phyloP scores from a whole-genome alignment of 306 rosid species.

The Spatholobus suberectus region DNA sequence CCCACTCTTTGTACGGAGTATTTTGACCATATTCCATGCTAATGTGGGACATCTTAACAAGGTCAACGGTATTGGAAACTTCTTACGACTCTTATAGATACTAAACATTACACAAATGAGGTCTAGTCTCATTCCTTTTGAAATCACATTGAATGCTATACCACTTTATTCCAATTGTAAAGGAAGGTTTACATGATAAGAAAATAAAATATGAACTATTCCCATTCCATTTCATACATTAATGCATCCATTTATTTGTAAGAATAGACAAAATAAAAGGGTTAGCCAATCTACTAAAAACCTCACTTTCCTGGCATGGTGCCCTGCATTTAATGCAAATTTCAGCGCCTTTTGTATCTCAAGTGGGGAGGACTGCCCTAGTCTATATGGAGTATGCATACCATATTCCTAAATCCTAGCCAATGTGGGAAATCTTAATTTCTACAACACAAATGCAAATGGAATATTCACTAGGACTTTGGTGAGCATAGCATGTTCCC shows the following conservation, averaged over 20 bases:
- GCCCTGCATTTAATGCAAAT: background rate
- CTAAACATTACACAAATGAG: slow-evolving; percentile 15
- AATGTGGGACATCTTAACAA: background rate
- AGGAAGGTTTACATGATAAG: background rate
- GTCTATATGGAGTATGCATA: background rate
- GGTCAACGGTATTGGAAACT: background rate
- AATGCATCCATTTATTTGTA: background rate
- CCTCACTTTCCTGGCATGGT: background rate
- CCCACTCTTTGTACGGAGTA: background rate
- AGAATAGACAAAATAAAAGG: background rate
- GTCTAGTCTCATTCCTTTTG: background rate
- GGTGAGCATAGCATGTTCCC: slow-evolving; percentile 5
- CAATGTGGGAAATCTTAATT: background rate
- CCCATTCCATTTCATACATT: slow-evolving; percentile 7
- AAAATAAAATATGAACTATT: background rate
- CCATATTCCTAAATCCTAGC: background rate
- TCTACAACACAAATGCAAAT: slow-evolving; percentile 12
- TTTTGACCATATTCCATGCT: background rate
- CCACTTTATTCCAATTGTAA: background rate
- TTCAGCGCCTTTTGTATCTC: background rate
- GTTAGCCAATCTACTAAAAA: background rate
- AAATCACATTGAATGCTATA: background rate
- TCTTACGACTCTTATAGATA: background rate
- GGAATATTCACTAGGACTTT: background rate
- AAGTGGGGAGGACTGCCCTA: background rate